Percentiles rank a stretch among this genome's conserved stretches.
Conservation (phyloP, 192 early-diverging fungal species). For the Linnemannia schmuckeri region DNA sequence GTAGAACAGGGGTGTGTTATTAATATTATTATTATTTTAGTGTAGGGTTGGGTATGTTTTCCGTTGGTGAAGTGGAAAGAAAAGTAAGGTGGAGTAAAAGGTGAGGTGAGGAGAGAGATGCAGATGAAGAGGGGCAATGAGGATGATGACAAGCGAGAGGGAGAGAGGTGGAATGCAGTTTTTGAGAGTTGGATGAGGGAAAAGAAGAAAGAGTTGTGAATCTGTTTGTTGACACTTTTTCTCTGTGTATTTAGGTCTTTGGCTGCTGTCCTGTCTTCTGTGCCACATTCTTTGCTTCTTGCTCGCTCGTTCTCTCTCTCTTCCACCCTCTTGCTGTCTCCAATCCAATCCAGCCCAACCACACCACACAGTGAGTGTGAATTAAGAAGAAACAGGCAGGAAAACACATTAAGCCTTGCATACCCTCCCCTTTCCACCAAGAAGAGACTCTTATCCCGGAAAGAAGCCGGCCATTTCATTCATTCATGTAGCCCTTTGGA, state of each 20-base stretch:
- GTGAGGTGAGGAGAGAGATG: neutral
- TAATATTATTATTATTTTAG: neutral
- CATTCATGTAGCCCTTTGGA: neutral
- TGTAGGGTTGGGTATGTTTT: neutral
- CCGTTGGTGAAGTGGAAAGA: neutral
- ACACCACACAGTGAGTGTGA: neutral
- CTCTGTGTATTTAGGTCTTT: neutral
- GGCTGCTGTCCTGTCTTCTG: neutral
- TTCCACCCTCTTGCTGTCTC: too few species aligned
- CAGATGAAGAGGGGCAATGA: neutral
- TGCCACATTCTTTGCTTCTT: neutral
- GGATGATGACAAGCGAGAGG: neutral
- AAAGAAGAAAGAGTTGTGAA: neutral
- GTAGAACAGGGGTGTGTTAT: conserved; percentile 3
- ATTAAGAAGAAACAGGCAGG: neutral
- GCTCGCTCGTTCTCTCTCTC: neutral
- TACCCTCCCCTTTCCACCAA: neutral
- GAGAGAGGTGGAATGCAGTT: neutral
- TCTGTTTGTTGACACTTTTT: neutral
- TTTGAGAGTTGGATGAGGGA: neutral
- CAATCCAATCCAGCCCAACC: neutral
- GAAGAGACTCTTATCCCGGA: neutral
- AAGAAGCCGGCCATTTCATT: neutral
- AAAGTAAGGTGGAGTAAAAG: neutral
- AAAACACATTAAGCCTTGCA: neutral